A percentile compares a stretch with the other conserved stretches of the same genome.
Conservation (phyloP, 371 early-diverging fungal species). For the Zychaea mexicana region DNA sequence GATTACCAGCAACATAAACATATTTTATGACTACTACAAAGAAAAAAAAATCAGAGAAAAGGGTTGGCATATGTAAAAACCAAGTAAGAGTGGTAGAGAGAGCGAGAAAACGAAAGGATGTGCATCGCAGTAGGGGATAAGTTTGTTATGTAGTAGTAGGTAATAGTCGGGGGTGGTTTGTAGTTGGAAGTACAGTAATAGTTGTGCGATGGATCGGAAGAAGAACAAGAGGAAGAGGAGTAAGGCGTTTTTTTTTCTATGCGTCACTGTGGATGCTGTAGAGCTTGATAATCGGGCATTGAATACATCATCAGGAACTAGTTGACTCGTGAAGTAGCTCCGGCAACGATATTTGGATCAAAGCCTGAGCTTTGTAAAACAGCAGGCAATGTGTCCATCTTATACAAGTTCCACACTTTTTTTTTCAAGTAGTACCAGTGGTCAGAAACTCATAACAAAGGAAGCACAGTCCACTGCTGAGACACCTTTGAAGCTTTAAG, state of each 20-base stretch:
- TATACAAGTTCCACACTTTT: no score
- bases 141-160: no score
- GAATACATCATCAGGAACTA: neutral
- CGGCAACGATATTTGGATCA: conserved; percentile 18
- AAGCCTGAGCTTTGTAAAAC: conserved; percentile 28
- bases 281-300: conserved; percentile 8
- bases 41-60: neutral
- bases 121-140: no score
- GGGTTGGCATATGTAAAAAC: neutral
- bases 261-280: neutral
- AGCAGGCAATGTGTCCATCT: conserved; percentile 37
- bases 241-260: neutral
- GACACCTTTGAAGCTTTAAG: conserved; percentile 69
- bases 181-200: no score
- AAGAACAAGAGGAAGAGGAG: neutral
- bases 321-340: neutral
- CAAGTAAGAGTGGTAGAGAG: neutral
- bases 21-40: neutral
- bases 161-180: no score
- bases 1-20: neutral
- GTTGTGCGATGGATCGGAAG: no score
- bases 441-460: no score
- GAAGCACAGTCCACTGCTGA: conserved; percentile 23
- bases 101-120: neutral
- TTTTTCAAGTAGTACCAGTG: no score